Percentiles rank a stretch among this genome's conserved stretches.
phyloP scores from a whole-genome alignment of 2,329 filamentous ascomycete species.

The Talaromyces sp. region DNA sequence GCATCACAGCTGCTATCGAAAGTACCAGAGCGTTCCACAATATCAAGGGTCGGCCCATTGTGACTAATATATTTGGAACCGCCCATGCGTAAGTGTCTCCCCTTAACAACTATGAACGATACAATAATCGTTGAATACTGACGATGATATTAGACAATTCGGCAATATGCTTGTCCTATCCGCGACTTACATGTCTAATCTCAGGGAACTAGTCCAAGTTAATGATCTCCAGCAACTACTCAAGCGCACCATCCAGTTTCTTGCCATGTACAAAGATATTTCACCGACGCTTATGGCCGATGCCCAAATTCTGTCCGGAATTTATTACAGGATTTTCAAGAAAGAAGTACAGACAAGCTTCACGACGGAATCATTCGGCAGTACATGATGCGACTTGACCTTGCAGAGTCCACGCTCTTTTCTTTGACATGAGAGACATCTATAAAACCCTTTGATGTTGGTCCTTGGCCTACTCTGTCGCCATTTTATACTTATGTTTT shows the following conservation, averaged over 20 bases:
- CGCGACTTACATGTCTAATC: slow-evolving; percentile 67
- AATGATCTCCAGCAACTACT: slow-evolving; percentile 58
- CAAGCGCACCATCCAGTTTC: slow-evolving; percentile 68
- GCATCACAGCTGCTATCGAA: slow-evolving; percentile 69
- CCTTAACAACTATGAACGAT: neutral
- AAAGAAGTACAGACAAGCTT: slow-evolving; percentile 16
- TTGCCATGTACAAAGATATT: slow-evolving; percentile 63
- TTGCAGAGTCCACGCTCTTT: neutral
- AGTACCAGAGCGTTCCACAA: slow-evolving; percentile 80
- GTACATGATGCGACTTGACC: neutral
- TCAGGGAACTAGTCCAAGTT: slow-evolving; percentile 55
- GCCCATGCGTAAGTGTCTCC: slow-evolving; percentile 75
- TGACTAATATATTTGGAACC: slow-evolving; percentile 96
- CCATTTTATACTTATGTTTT: neutral
- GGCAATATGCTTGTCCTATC: slow-evolving; percentile 90
- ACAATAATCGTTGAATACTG: slow-evolving; percentile 19
- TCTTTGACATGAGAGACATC: no score
- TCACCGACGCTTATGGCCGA: slow-evolving; percentile 72
- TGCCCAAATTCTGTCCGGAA: slow-evolving; percentile 62
- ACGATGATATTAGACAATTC: slow-evolving; percentile 66
- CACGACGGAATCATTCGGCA: neutral
- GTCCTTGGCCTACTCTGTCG: neutral
- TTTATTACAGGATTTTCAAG: slow-evolving; percentile 44
- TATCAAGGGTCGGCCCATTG: slow-evolving; percentile 61
- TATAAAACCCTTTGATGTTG: neutral